Percentiles rank a stretch among this genome's conserved stretches.
phyloP scores from a whole-genome alignment of 768 basidiomycete species.

The Solioccasus polychromus region DNA sequence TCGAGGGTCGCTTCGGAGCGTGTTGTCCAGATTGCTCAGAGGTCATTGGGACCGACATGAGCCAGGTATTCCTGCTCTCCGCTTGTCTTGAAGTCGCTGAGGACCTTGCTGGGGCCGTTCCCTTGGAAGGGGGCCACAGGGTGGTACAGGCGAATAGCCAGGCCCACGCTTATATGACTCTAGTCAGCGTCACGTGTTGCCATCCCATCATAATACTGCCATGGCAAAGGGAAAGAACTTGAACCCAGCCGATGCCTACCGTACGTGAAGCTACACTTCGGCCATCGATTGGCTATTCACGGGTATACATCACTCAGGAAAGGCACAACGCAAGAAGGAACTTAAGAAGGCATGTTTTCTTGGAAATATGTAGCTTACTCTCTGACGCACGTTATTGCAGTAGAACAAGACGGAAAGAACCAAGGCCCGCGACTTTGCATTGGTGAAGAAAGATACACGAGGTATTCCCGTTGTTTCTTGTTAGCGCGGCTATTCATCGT shows the following conservation, averaged over 20 bases:
- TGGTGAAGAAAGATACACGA: slow-evolving; percentile 91
- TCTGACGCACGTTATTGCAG: slow-evolving; percentile 35
- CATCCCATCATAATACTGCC: not conserved
- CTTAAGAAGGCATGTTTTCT: slow-evolving; percentile 69
- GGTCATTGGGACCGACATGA: slow-evolving; percentile 30
- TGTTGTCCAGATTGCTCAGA: slow-evolving; percentile 24
- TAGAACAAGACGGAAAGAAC: slow-evolving; percentile 89
- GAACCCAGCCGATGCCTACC: slow-evolving; percentile 93
- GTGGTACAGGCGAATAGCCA: not conserved
- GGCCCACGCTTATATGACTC: slow-evolving; percentile 21
- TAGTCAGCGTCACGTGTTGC: slow-evolving; percentile 25
- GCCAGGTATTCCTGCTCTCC: slow-evolving; percentile 13
- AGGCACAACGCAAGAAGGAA: slow-evolving; percentile 91
- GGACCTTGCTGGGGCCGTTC: slow-evolving; percentile 37
- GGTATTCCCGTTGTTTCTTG: slow-evolving; percentile 39
- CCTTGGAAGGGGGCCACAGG: slow-evolving; percentile 45
- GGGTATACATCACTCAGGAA: slow-evolving; percentile 51
- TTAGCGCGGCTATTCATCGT: slow-evolving; percentile 3
- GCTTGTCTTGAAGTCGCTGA: slow-evolving; percentile 3
- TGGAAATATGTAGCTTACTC: slow-evolving; percentile 11
- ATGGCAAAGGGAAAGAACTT: slow-evolving; percentile 86
- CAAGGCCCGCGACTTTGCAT: slow-evolving; percentile 82
- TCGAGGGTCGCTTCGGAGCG: slow-evolving; percentile 57
- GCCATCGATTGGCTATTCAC: slow-evolving; percentile 4
- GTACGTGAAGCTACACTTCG: slow-evolving; percentile 45